phyloP scores from a whole-genome alignment of 805 yeast species.

The Ogataea trehalophila region DNA sequence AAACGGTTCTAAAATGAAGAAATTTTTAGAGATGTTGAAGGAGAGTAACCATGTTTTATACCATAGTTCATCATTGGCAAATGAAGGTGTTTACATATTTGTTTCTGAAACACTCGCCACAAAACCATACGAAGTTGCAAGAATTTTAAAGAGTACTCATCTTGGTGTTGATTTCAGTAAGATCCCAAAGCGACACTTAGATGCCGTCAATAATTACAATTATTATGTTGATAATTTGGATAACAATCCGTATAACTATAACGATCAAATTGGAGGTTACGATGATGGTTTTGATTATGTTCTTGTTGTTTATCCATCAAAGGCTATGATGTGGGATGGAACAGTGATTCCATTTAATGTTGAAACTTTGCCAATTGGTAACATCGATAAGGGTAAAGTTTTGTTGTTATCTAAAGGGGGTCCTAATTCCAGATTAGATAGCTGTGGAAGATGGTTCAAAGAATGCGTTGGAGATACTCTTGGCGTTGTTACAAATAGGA shows the following conservation, averaged over 20 bases:
- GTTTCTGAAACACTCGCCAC: slow-evolving; percentile 57
- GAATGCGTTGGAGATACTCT: slow-evolving; percentile 54
- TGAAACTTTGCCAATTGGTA: slow-evolving; percentile 43
- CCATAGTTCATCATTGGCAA: slow-evolving; percentile 60
- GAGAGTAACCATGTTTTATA: slow-evolving; percentile 71
- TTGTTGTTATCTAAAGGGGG: slow-evolving; percentile 71
- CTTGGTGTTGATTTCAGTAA: slow-evolving; percentile 46
- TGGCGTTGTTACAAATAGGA: slow-evolving; percentile 49
- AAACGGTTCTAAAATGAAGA: slow-evolving; percentile 43
- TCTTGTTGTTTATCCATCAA: slow-evolving; percentile 68
- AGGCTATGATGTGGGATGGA: slow-evolving; percentile 92
- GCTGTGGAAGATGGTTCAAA: slow-evolving; percentile 51
- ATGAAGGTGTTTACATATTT: slow-evolving; percentile 72
- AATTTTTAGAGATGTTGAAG: slow-evolving; percentile 52
- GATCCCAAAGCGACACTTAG: slow-evolving; percentile 30
- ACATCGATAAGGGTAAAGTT: slow-evolving; percentile 63
- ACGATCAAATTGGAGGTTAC: slow-evolving; percentile 8
- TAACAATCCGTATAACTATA: slow-evolving; percentile 3
- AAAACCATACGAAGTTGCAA: slow-evolving; percentile 39
- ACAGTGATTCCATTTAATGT: slow-evolving; percentile 53
- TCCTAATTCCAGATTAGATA: slow-evolving; percentile 44
- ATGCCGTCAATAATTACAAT: slow-evolving; percentile 26
- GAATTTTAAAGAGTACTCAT: slow-evolving; percentile 41
- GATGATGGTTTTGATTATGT: slow-evolving; percentile 47
- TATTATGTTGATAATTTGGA: slow-evolving; percentile 15